Base-by-base conservation (phyloP, 2,329 filamentous ascomycete genomes). In the Pseudogymnoascus sp. region DNA sequence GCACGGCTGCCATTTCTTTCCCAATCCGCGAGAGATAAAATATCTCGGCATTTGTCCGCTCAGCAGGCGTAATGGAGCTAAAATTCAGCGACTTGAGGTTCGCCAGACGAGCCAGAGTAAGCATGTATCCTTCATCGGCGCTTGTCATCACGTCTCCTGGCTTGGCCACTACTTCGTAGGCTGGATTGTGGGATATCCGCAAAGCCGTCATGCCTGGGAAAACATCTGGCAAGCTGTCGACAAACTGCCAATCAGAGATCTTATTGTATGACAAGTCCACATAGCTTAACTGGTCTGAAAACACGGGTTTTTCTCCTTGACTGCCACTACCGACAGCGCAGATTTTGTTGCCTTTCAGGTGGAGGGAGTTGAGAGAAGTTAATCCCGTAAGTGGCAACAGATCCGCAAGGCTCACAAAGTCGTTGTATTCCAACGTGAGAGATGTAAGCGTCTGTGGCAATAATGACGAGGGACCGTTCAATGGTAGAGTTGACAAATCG, bases 21-120 rank as follows among this genome's bases (percentile, higher is more conserved):
- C 84, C 89, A 63, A 97, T 94, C 61, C 89, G 84, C 0, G 88
- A 90, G 9, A 97, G 84, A 73, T 99, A 99, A 73, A 96, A 99
- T 70, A 93, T 87, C 69, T 97, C 94, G 4, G 92, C 92, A 70
- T 97, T 94, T 61, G 85, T 81, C 15, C 93, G 85, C 72, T 97
- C 92, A 42, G 87, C 84, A 1, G 79, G 68, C 0, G 86, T 86
- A 67, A 97, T 86, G 13, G 78, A 77, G 65, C 86, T 86, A 72
- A 90, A 91, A 72, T 94, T 94, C 31, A 97, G 81, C 0, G 79
- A 80, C 61, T 81, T 81, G 8, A 97, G 81, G 1, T 78, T 77
- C 1, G 83, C 81, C 1, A 97, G 78, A 2, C 92, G 89, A 29
- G 88, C 90, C 27, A 96, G 79, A 0, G 90, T 91, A 58, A 97